Evolutionary conservation across 176 grass and related monocot species (phyloP).

Genomic region (Tillandsia fasciculata): DNA sequence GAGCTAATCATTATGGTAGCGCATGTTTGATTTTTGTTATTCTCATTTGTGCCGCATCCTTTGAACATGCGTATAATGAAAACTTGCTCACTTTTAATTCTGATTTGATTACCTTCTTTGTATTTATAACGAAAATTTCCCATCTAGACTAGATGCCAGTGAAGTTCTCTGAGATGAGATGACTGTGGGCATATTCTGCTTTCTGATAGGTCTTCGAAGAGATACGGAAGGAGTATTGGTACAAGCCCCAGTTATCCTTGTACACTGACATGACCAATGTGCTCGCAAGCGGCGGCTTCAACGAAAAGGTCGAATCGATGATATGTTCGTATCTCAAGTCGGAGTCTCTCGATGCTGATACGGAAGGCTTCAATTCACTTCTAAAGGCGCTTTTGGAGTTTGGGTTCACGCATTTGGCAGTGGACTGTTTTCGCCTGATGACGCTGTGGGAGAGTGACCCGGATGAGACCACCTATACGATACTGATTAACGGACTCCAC

Average conservation of each 20-base stretch:
- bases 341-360: conserved; percentile 52
- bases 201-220: conserved; percentile 66
- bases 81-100: too few species aligned
- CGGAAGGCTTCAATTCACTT: conserved; percentile 67
- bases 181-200: conserved; percentile 24
- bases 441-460: conserved; percentile 72
- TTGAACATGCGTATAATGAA: too few species aligned
- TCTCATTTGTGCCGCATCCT: too few species aligned
- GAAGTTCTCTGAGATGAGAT: conserved; percentile 30
- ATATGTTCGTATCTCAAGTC: conserved; percentile 60
- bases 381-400: conserved; percentile 44
- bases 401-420: conserved; percentile 40
- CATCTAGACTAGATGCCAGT: conserved; percentile 19
- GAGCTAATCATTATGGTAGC: too few species aligned
- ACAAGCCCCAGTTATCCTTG: conserved; percentile 51
- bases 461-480: conserved; percentile 49
- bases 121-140: too few species aligned
- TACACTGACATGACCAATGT: conserved; percentile 59
- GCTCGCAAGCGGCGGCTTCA: conserved; percentile 45
- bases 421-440: conserved; percentile 77
- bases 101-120: too few species aligned
- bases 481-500: conserved; percentile 57
- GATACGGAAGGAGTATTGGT: conserved; percentile 80
- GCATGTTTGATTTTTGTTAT: too few species aligned
- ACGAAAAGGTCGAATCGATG: conserved; percentile 38